Percentiles rank a stretch among this genome's conserved stretches.
Evolutionary conservation across 2,329 filamentous ascomycete species (phyloP).

Genomic region (Grosmannia penicillata): DNA sequence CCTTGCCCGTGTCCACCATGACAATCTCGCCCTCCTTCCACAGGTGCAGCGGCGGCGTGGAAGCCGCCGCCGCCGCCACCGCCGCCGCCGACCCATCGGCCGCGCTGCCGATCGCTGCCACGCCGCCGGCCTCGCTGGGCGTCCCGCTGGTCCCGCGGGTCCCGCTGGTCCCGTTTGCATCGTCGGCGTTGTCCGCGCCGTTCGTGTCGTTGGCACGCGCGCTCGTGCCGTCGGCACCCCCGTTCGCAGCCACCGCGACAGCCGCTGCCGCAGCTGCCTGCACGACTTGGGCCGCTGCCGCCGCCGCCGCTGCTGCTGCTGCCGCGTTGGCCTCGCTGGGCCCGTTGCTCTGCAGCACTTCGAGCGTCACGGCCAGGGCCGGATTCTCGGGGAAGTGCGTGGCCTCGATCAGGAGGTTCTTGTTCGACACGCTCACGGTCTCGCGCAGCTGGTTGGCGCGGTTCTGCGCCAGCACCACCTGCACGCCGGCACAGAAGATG

Average conservation of each 20-base stretch:
- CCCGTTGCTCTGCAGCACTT: constrained; percentile 24
- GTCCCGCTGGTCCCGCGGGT: not conserved
- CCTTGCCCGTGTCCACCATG: constrained; percentile 46
- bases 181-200: not conserved
- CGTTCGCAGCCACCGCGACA: constrained; percentile 1
- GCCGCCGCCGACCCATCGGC: too few relatives aligned
- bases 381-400: constrained; percentile 37
- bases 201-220: not conserved
- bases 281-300: constrained; percentile 1
- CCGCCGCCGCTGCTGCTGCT: constrained; percentile 7
- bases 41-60: constrained; percentile 14
- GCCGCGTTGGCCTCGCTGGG: constrained; percentile 13
- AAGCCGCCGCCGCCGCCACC: constrained; percentile 17
- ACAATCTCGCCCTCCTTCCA: constrained; percentile 19
- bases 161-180: not conserved
- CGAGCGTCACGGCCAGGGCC: constrained; percentile 24
- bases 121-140: constrained; percentile 19
- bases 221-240: not conserved
- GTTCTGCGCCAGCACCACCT: constrained; percentile 46
- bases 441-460: constrained; percentile 40
- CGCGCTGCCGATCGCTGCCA: too few relatives aligned
- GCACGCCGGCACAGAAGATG: constrained; percentile 48
- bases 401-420: constrained; percentile 37
- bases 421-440: constrained; percentile 31
- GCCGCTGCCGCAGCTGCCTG: not conserved